Conservation (phyloP, 2,329 filamentous ascomycete genomes). For the Aspergillus texensis region DNA sequence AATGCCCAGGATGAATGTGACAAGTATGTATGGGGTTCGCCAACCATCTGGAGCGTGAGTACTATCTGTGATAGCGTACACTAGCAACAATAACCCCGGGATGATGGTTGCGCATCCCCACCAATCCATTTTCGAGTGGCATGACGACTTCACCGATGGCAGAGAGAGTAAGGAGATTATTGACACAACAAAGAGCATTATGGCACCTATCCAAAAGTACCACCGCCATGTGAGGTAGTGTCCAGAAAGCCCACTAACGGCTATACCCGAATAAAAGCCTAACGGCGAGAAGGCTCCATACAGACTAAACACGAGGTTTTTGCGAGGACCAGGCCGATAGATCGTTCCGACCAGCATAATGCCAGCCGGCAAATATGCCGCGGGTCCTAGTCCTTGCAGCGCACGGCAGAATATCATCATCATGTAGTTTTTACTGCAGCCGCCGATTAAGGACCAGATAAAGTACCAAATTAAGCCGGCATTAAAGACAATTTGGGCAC, state of each 20-base stretch:
- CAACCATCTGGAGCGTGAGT: constrained; percentile 10
- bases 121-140: neutral
- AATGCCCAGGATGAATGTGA: constrained; percentile 6
- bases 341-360: constrained; percentile 13
- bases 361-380: constrained; percentile 6
- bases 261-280: constrained; percentile 13
- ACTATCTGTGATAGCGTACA: constrained; percentile 11
- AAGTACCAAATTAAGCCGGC: constrained; percentile 8
- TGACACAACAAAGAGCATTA: constrained; percentile 6
- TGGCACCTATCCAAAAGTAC: constrained; percentile 13
- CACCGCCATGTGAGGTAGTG: constrained; percentile 12
- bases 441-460: constrained; percentile 8
- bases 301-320: constrained; percentile 14
- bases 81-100: neutral
- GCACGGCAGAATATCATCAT: constrained; percentile 17
- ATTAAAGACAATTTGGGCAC: constrained; percentile 11
- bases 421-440: constrained; percentile 9
- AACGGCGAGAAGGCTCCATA: constrained; percentile 15
- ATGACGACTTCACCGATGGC: neutral
- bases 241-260: constrained; percentile 3
- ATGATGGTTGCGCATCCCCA: neutral
- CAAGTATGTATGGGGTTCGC: constrained; percentile 12
- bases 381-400: constrained; percentile 11
- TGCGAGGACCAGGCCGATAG: constrained; percentile 11
- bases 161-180: constrained; percentile 4